Evolutionary conservation across 148 eudicot species (phyloP).

Genomic region (Nepenthes gracilis): DNA sequence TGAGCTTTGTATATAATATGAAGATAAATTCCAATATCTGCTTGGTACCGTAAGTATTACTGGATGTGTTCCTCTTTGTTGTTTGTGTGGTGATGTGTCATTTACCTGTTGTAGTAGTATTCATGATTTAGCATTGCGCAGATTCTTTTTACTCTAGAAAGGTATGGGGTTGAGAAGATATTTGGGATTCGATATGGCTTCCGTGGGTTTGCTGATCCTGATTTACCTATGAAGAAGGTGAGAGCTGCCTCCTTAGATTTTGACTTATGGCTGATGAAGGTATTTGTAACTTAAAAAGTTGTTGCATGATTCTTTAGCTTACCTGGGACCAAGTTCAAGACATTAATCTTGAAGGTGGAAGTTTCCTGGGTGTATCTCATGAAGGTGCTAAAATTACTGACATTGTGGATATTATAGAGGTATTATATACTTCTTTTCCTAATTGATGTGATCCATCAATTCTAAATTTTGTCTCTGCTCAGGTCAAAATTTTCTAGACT

Average conservation of each 20-base stretch:
- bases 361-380: conserved; percentile 41
- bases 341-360: conserved; percentile 45
- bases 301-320: conserved; percentile 22
- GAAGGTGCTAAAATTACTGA: conserved; percentile 42
- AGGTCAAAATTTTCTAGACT: neutral
- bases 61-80: no score
- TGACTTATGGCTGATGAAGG: conserved; percentile 1
- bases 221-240: conserved; percentile 35
- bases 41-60: no score
- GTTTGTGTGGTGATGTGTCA: no score
- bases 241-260: conserved; percentile 8
- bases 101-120: neutral
- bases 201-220: conserved; percentile 43
- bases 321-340: conserved; percentile 35
- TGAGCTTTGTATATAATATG: no score
- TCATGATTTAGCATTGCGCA: conserved; percentile 10
- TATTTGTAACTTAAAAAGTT: conserved; percentile 2
- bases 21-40: no score
- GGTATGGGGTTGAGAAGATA: conserved; percentile 36
- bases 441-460: neutral
- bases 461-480: neutral
- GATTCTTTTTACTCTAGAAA: conserved; percentile 42
- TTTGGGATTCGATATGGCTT: conserved; percentile 36
- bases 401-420: conserved; percentile 38
- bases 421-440: conserved; percentile 5